Percentiles rank a stretch among this genome's conserved stretches.
phyloP scores from a whole-genome alignment of 768 basidiomycete species.

The Amanita exitialis region DNA sequence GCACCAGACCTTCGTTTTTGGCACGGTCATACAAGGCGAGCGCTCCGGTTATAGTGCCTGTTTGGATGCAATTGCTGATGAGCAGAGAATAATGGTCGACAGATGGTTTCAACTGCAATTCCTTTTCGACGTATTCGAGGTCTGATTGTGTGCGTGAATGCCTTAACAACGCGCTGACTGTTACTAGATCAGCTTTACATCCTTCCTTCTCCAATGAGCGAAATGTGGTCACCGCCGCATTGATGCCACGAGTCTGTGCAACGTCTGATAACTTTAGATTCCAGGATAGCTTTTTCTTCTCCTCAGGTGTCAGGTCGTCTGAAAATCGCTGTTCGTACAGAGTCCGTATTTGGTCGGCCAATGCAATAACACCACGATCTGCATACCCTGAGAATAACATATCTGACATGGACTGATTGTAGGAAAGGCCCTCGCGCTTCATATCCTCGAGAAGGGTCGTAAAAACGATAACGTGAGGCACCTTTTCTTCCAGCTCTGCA shows the following conservation, averaged over 20 bases:
- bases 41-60: conserved; percentile 28
- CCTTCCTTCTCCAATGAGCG: conserved; percentile 22
- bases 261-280: conserved; percentile 8
- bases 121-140: conserved; percentile 29
- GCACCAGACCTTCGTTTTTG: conserved; percentile 29
- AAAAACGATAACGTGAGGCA: conserved; percentile 24
- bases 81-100: conserved; percentile 44
- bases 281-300: conserved; percentile 8
- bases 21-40: conserved; percentile 40
- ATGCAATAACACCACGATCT: conserved; percentile 22
- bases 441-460: conserved; percentile 36
- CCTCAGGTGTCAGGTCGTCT: conserved; percentile 10
- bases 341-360: conserved; percentile 27
- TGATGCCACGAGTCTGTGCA: conserved; percentile 1
- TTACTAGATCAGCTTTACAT: conserved; percentile 16
- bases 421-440: conserved; percentile 30
- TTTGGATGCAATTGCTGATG: conserved; percentile 37
- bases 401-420: conserved; percentile 30
- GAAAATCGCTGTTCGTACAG: conserved; percentile 24
- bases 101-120: conserved; percentile 28
- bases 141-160: conserved; percentile 29
- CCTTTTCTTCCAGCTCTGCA: conserved; percentile 16
- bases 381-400: conserved; percentile 34
- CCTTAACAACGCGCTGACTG: conserved; percentile 32
- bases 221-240: conserved; percentile 25